phyloP scores from a whole-genome alignment of 2,329 filamentous ascomycete species.

The Chrysoporthe deuterocubensis region DNA sequence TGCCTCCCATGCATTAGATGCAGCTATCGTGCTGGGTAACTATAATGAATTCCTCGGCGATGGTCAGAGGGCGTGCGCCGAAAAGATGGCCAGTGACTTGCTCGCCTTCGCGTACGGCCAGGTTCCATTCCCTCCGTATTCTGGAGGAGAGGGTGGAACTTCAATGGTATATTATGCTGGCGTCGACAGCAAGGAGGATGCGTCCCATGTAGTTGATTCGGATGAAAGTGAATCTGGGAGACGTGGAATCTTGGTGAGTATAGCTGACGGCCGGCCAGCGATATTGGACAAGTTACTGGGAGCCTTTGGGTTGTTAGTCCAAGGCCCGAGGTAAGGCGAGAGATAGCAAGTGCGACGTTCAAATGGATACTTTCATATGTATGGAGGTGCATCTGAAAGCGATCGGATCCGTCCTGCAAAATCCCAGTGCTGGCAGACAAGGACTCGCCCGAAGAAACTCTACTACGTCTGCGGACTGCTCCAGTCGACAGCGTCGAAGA shows the following conservation, averaged over 20 bases:
- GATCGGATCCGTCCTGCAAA: neutral
- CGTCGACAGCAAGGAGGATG: constrained; percentile 18
- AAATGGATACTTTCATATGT: no score
- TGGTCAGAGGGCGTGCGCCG: constrained; percentile 38
- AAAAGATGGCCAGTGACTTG: constrained; percentile 42
- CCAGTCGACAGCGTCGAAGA: no score
- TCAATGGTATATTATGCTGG: constrained; percentile 25
- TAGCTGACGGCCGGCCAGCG: constrained; percentile 19
- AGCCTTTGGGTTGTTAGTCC: constrained; percentile 23
- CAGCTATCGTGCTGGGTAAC: constrained; percentile 50
- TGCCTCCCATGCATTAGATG: constrained; percentile 49
- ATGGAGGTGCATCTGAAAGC: no score
- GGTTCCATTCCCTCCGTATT: constrained; percentile 29
- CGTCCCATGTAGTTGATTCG: constrained; percentile 2
- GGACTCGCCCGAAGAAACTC: no score
- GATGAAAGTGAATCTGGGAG: constrained; percentile 15
- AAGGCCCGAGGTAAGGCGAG: constrained; percentile 18
- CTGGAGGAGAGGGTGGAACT: constrained; percentile 2
- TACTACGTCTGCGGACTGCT: no score
- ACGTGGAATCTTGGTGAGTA: constrained; percentile 18
- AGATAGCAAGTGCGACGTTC: neutral
- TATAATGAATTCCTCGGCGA: constrained; percentile 43
- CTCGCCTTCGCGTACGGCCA: constrained; percentile 44
- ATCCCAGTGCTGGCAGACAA: neutral
- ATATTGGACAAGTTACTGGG: constrained; percentile 26